Evolutionary conservation across 2,329 filamentous ascomycete species (phyloP), one percentile per base, ranked within the genome.

Genomic region (Leptographium lundbergii): DNA sequence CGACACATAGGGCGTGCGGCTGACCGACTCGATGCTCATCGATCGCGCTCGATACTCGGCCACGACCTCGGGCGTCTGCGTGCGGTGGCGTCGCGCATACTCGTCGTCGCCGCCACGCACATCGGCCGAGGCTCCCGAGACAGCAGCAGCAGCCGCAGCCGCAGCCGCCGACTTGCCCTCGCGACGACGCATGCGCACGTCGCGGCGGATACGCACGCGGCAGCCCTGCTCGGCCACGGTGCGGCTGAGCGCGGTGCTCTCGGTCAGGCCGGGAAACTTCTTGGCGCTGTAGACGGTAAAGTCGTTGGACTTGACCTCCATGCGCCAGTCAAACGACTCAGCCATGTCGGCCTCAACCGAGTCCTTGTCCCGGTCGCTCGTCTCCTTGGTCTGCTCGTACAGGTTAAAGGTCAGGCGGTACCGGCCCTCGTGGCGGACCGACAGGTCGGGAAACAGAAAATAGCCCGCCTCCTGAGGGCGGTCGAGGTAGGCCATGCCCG

Each of bases 381-480:
- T 75, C 60, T 95, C 87, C 77, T 96, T 96, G 69, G 91, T 86
- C 69, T 95, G 88, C 75, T 99, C 94, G 67, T 94, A 97, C 39
- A 99, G 76, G 67, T 90, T 91, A 74, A 99, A 97, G 62, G 85
- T 88, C 58, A 99, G 75, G n/a, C 87, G 81, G 72, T 96, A 99
- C 65, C 87, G 86, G 62, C 94, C 94, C 72, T 99, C 94, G 68
- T 99, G 92, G 59, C 94, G 86, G 54, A 99, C 92, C 0, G 92
- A 96, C 32, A 97, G 77, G 72, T 99, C 94, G 3, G 94, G 94
- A 70, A 99, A 99, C 71, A 99, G 89, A 73, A 99, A 99, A 72
- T 97, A 99, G 58, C 91, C 94, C 50, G 82, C 83, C 65, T 84
- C 81, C 47, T 74, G 73, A 2, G 94, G 94, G 52, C 92, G 87